Conservation (phyloP, 495 filamentous ascomycete genomes). For the Xylaria grammica region DNA sequence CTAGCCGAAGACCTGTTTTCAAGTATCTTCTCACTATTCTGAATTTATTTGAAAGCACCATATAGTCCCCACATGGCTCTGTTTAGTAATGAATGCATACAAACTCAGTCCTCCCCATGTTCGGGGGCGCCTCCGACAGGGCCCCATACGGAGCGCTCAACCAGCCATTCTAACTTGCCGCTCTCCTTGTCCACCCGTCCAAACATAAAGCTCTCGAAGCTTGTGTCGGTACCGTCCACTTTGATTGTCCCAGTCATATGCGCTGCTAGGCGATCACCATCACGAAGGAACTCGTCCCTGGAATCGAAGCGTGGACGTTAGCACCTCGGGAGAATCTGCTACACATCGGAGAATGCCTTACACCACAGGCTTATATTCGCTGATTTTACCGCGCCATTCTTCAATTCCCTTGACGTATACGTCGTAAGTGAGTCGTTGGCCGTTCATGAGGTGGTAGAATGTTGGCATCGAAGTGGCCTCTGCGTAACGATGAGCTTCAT, state of each 20-base stretch:
- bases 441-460: slow-evolving; percentile 5
- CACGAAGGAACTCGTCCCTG: background rate
- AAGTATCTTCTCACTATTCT: too few relatives aligned
- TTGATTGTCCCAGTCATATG: slow-evolving; percentile 33
- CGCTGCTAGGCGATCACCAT: slow-evolving; percentile 22
- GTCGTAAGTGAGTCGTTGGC: slow-evolving; percentile 11
- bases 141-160: slow-evolving; percentile 34
- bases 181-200: slow-evolving; percentile 30
- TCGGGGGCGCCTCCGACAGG: slow-evolving; percentile 4
- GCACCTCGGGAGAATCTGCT: background rate
- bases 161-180: slow-evolving; percentile 32
- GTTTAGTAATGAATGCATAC: too few relatives aligned
- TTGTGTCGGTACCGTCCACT: slow-evolving; percentile 23
- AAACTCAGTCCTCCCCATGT: background rate
- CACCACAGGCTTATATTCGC: slow-evolving; percentile 33
- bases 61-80: too few relatives aligned
- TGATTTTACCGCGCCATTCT: slow-evolving; percentile 34
- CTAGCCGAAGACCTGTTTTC: too few relatives aligned
- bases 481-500: slow-evolving; percentile 28
- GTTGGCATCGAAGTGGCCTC: slow-evolving; percentile 3
- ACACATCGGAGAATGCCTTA: slow-evolving; percentile 13
- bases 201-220: slow-evolving; percentile 38
- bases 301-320: too few relatives aligned
- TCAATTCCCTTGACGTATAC: slow-evolving; percentile 30
- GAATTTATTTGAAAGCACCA: too few relatives aligned